Percentiles rank a stretch among this genome's conserved stretches.
These are phyloP conservation scores for Panellus pusillus DNA, from an alignment of 768 basidiomycete species.

Conservation along the genomic window DNA sequence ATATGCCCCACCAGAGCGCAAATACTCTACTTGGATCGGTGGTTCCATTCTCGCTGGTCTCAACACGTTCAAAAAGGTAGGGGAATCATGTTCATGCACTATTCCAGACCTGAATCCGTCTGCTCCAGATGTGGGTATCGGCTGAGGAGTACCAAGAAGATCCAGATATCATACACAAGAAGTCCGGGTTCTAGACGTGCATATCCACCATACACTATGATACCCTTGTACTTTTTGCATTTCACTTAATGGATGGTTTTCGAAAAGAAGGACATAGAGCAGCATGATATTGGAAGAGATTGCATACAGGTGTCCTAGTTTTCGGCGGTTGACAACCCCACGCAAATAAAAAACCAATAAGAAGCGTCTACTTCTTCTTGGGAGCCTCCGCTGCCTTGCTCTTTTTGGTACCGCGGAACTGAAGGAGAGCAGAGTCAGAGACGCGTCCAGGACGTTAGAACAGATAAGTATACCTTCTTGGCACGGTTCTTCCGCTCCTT, in stretches of 20 bases:
- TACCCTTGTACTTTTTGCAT: constrained; percentile 29
- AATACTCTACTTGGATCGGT: constrained; percentile 97
- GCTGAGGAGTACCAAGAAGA: constrained; percentile 99
- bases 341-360: constrained; percentile 11
- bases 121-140: constrained; percentile 94
- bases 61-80: constrained; percentile 96
- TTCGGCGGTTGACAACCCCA: constrained; percentile 27
- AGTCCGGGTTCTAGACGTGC: constrained; percentile 69
- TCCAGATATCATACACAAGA: constrained; percentile 97
- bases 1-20: constrained; percentile 98
- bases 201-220: constrained; percentile 26
- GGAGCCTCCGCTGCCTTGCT: constrained; percentile 86
- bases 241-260: constrained; percentile 21
- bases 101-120: constrained; percentile 11
- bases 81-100: constrained; percentile 14
- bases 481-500: constrained; percentile 99
- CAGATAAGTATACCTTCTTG: constrained; percentile 74
- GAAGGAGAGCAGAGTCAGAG: constrained; percentile 17
- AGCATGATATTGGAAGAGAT: constrained; percentile 39
- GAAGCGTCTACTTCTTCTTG: constrained; percentile 81
- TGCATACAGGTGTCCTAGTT: constrained; percentile 30
- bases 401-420: constrained; percentile 97
- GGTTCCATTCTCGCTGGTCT: constrained; percentile 95
- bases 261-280: constrained; percentile 33
- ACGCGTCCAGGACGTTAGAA: constrained; percentile 9